phyloP scores from a whole-genome alignment of 441 rosid species.

The Mallotus japonicus region DNA sequence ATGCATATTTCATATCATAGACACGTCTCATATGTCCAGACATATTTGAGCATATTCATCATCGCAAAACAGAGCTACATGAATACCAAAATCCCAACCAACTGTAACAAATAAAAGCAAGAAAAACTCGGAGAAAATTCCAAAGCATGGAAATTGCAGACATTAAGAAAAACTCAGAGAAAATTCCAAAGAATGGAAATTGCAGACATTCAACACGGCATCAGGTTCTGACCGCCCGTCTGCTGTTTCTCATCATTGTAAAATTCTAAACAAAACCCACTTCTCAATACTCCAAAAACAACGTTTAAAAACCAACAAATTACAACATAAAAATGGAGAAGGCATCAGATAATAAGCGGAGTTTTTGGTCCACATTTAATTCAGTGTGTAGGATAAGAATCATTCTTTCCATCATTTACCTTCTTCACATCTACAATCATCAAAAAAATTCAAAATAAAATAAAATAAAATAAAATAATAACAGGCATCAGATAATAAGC shows the following conservation, averaged over 20 bases:
- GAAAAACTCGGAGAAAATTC: slow-evolving; percentile 51
- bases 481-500: slow-evolving; percentile 60
- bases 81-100: background rate
- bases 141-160: slow-evolving; percentile 51
- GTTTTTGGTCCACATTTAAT: slow-evolving; percentile 23
- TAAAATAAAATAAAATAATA: background rate
- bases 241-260: slow-evolving; percentile 70
- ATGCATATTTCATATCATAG: slow-evolving; percentile 39
- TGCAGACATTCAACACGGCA: slow-evolving; percentile 90
- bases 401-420: slow-evolving; percentile 35
- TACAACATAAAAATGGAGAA: background rate
- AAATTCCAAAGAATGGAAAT: slow-evolving; percentile 35
- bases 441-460: background rate
- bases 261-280: no score
- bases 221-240: slow-evolving; percentile 96
- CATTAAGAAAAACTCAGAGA: slow-evolving; percentile 58
- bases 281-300: background rate
- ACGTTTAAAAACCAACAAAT: background rate
- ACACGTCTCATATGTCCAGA: slow-evolving; percentile 59
- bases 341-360: slow-evolving; percentile 56
- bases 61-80: slow-evolving; percentile 26
- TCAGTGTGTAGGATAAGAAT: slow-evolving; percentile 38
- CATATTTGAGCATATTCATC: slow-evolving; percentile 58
- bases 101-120: no score
- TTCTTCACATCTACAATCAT: background rate